Evolutionary conservation across 768 basidiomycete species (phyloP), one percentile per base, ranked within the genome.

Genomic region (Harrya chromipes): DNA sequence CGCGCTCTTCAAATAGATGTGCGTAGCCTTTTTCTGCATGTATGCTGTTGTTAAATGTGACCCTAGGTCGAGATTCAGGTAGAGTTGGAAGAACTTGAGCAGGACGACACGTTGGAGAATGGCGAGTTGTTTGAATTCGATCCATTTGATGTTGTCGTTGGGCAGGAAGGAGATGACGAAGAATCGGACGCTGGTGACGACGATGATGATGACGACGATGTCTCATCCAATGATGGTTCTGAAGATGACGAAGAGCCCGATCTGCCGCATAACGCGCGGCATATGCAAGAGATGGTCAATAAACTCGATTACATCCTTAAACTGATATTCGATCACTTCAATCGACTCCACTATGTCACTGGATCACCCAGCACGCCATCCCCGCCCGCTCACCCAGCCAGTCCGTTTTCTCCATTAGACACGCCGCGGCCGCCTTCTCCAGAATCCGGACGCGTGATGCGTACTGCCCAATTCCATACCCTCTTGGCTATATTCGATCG

Each of bases 1-100:
- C 84, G 93, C n/a, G 88, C 93, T 24, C 85, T 98, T 27, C 86
- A 94, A 68, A 94, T 99, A 50, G 97, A 99, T 67, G 95, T 94
- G 61, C 49, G 90, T 76, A 11, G 21, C 2, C 4, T 43, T 1
- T 17, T 6, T 45, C 2, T 39, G 27, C 14, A 44, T 17, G 23
- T 45, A 35, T 8, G 4, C 12, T 44, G 14, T 17, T 35, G 17
- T 51, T 55, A n/a, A 47, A 5, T 36, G 9, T 23, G 12, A 4
- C 31, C 41, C 2, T 54, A 94, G 92, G 91, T 97, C 23, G 95
- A 99, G 70, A 94, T 99, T 27, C 94, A 97, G 64, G 87, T 92
- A n/a, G 93, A 94, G 60, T 63, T 93, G 4, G 94, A 97, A 63
- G 92, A 97, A 56, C 72, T 94, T 4, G 94, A 95, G 59, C 87